A percentile compares a stretch with the other conserved stretches of the same genome.
These are phyloP conservation scores for Lentinula lateritia DNA, from an alignment of 768 basidiomycete genomes.

Conservation along the genomic window DNA sequence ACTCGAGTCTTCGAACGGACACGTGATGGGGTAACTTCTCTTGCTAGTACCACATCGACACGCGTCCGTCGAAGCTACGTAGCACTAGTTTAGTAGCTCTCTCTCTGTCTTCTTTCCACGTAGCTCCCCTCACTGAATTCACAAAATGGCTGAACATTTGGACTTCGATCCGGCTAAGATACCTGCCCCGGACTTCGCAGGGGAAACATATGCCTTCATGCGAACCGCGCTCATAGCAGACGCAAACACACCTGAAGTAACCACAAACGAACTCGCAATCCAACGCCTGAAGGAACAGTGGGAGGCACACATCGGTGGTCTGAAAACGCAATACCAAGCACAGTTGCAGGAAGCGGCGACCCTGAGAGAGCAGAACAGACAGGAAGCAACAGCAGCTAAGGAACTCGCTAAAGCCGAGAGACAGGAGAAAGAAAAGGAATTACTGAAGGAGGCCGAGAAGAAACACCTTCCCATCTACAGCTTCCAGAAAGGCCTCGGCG, in stretches of 20 bases:
- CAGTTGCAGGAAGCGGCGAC: background rate
- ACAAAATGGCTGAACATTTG: background rate
- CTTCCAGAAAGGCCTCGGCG: background rate
- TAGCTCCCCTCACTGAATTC: background rate
- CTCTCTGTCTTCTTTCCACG: too few relatives aligned
- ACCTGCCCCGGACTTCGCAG: background rate
- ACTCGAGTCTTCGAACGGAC: conserved; percentile 6
- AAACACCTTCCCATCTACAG: background rate
- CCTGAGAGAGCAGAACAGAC: too few relatives aligned
- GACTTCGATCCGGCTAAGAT: background rate
- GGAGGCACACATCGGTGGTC: background rate
- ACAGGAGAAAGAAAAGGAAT: conserved; percentile 19
- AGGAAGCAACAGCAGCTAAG: background rate
- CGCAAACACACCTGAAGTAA: background rate
- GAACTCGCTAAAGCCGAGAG: background rate
- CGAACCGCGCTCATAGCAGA: background rate
- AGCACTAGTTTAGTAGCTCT: too few relatives aligned
- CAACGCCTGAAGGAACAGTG: background rate
- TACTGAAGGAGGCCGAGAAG: conserved; percentile 17
- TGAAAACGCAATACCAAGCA: background rate
- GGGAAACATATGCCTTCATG: background rate
- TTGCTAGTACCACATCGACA: background rate
- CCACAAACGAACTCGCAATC: conserved; percentile 10
- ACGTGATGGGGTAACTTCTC: background rate
- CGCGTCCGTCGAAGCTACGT: background rate